Base-by-base conservation (phyloP, 768 basidiomycete species). In the Pleurotus tuber-regium region DNA sequence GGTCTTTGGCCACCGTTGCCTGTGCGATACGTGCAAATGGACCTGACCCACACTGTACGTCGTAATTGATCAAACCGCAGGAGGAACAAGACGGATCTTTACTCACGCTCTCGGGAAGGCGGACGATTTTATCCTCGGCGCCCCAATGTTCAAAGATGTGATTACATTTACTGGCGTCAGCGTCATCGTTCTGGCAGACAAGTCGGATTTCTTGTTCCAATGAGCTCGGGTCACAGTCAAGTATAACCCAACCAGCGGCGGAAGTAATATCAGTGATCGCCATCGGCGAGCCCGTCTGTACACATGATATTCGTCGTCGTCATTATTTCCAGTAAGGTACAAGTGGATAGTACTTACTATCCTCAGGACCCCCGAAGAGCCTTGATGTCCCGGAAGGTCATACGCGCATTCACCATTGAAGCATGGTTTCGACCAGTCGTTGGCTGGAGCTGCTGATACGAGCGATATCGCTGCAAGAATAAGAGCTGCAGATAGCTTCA, bases 1-100 rank as follows among this genome's bases (percentile, higher is more conserved):
- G 74, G 51, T 75, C 63, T 9, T 63, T 57, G 2, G 69, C 61
- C 9, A 63, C 59, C 66, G 68, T 71, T 1, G 67, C 64, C n/a
- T 57, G 55, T 5, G 67, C 67, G 38, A 76, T 57, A 19, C 60
- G 58, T 10, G 62, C 66, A 51, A 67, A 67, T 19, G 53, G 51
- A 33, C 16, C 50, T 28, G 19, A 18, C 11, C 53, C 39, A 36
- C 53, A 54, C 53, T 54, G 29, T n/a, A 54, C 23, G 12, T 23
- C 2, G 40, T 21, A 16, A 38, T 38, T 42, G 40, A 18, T 18
- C 7, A 42, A 12, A 6, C 16, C 23, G 30, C 30, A 31, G 14
- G 14, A 31, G 30, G 14, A 14, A 31, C 7, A 31, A 24, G 4
- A 23, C 12, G 21, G 40, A 7, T 4, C 12, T 4, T 4, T 12